A percentile compares a stretch with the other conserved stretches of the same genome.
phyloP scores from a whole-genome alignment of 116 monocot genomes.

The Phalaenopsis hybrid region DNA sequence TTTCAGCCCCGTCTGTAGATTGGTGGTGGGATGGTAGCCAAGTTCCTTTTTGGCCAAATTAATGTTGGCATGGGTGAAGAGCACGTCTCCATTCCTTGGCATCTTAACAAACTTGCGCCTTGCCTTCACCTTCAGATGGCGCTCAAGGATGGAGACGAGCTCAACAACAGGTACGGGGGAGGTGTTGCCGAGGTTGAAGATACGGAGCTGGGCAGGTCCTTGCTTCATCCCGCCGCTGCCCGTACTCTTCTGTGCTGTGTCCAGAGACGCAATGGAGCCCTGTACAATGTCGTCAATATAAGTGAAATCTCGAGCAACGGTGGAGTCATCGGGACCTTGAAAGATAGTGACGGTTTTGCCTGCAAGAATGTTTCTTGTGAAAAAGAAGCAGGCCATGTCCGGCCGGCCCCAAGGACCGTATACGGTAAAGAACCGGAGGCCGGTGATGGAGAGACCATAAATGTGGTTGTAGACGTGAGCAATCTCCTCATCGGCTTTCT shows the following conservation, averaged over 20 bases:
- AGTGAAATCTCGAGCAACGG: conserved; percentile 58
- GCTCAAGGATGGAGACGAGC: conserved; percentile 47
- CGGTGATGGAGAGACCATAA: conserved; percentile 70
- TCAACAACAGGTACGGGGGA: conserved; percentile 41
- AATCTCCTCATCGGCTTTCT: conserved; percentile 79
- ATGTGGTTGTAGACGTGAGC: conserved; percentile 73
- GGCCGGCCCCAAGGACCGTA: conserved; percentile 82
- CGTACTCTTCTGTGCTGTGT: conserved; percentile 52
- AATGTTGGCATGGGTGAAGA: conserved; percentile 60
- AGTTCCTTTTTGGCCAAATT: conserved; percentile 51
- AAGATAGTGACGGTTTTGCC: conserved; percentile 53
- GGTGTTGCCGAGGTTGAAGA: conserved; percentile 60
- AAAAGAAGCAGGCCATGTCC: conserved; percentile 86
- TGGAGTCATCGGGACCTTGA: conserved; percentile 39
- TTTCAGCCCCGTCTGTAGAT: conserved; percentile 49
- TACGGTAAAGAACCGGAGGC: conserved; percentile 71
- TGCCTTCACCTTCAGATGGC: conserved; percentile 50
- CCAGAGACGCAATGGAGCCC: conserved; percentile 42
- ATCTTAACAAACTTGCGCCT: conserved; percentile 48
- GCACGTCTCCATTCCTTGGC: conserved; percentile 65
- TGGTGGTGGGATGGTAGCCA: conserved; percentile 40
- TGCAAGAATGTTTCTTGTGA: conserved; percentile 51
- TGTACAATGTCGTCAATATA: conserved; percentile 58
- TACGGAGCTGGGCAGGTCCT: conserved; percentile 44
- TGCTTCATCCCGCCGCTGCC: conserved; percentile 52